phyloP scores from a whole-genome alignment of 805 yeast genomes.

The Maudiozyma pseudohumilis region DNA sequence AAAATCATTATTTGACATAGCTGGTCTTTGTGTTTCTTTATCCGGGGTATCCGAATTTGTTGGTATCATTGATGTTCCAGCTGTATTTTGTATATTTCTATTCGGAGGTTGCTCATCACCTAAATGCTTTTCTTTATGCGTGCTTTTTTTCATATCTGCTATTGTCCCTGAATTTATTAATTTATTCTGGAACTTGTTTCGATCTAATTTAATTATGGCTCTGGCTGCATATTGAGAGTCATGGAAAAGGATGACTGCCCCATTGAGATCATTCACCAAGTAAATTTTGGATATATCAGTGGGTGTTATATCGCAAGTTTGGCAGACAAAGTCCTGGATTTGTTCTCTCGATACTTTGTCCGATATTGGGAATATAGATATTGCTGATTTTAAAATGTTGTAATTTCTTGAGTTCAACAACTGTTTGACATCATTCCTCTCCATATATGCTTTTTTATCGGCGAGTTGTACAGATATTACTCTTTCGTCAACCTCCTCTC shows the following conservation, averaged over 20 bases:
- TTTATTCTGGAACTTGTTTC: slow-evolving; percentile 31
- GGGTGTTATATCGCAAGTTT: slow-evolving; percentile 4
- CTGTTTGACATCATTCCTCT: slow-evolving; percentile 26
- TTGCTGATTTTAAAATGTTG: slow-evolving; percentile 7
- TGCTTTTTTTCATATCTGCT: neutral
- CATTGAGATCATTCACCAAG: slow-evolving; percentile 36
- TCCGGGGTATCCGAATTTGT: too few relatives aligned
- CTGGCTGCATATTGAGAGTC: slow-evolving; percentile 40
- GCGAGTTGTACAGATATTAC: slow-evolving; percentile 41
- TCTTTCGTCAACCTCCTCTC: slow-evolving; percentile 36
- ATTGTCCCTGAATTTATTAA: slow-evolving; percentile 10
- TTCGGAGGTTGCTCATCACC: neutral
- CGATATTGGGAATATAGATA: slow-evolving; percentile 23
- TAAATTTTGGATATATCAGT: slow-evolving; percentile 32
- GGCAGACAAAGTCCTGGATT: slow-evolving; percentile 11
- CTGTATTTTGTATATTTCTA: neutral
- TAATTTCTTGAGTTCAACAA: slow-evolving; percentile 16
- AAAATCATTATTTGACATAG: slow-evolving; percentile 33
- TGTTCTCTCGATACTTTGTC: slow-evolving; percentile 21
- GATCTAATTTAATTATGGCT: slow-evolving; percentile 37
- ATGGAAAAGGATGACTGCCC: slow-evolving; percentile 43
- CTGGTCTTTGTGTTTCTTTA: slow-evolving; percentile 2
- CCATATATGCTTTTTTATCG: slow-evolving; percentile 30
- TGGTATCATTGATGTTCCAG: neutral
- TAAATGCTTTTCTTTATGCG: neutral